phyloP scores from a whole-genome alignment of 441 rosid genomes.

The Pelargonium fulgidum region DNA sequence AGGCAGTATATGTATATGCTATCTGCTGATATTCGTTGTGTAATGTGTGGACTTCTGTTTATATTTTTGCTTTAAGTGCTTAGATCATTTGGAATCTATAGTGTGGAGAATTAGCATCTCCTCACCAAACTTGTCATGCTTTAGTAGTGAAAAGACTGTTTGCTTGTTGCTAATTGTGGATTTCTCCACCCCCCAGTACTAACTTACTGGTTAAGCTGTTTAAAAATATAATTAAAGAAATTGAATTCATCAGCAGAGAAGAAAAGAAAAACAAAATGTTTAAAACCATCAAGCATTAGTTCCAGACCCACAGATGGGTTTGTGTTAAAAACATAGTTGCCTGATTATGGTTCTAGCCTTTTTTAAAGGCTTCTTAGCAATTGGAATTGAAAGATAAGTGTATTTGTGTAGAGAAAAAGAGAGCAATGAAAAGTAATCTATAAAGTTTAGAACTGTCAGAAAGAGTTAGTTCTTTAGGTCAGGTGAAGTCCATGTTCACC shows the following conservation, averaged over 20 bases:
- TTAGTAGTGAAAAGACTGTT: neutral
- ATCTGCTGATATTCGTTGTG: neutral
- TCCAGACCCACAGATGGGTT: neutral
- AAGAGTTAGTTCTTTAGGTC: neutral
- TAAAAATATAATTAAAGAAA: neutral
- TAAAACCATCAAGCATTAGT: too few relatives aligned
- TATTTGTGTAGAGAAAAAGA: neutral
- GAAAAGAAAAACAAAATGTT: neutral
- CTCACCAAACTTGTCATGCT: neutral
- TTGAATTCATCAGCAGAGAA: neutral
- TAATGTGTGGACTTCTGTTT: neutral
- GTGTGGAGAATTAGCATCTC: neutral
- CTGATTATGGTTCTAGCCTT: neutral
- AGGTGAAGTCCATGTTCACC: neutral
- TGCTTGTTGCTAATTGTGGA: neutral
- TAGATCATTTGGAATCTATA: neutral
- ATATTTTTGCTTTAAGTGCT: neutral
- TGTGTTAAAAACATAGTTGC: neutral
- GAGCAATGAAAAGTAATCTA: neutral
- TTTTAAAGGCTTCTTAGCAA: neutral
- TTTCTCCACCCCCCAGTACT: neutral
- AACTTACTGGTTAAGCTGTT: conserved; percentile 3
- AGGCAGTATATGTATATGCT: neutral
- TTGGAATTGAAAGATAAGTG: neutral
- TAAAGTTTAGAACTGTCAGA: neutral